Conservation (phyloP, 768 basidiomycete species). For the Gloeostereum incarnatum region DNA sequence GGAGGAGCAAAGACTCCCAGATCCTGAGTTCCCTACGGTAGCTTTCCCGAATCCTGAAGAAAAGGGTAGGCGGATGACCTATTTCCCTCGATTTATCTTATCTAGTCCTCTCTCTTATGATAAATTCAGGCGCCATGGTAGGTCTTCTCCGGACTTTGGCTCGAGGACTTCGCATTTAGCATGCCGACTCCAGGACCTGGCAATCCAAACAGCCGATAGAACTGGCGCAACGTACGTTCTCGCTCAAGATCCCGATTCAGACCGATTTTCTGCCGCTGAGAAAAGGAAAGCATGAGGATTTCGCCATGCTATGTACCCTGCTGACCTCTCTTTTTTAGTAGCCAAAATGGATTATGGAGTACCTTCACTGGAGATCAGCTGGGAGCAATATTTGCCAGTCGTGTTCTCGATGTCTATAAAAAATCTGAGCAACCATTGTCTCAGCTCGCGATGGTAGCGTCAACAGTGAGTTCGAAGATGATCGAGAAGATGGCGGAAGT, state of each 20-base stretch:
- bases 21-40: constrained; percentile 84
- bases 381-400: constrained; percentile 41
- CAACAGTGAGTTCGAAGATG: constrained; percentile 90
- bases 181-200: constrained; percentile 45
- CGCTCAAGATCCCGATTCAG: constrained; percentile 87
- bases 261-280: constrained; percentile 75
- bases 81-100: constrained; percentile 1
- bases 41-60: constrained; percentile 88
- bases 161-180: not conserved
- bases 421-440: constrained; percentile 32
- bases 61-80: constrained; percentile 40
- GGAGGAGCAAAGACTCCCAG: constrained; percentile 58
- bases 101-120: not conserved
- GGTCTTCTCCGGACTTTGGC: constrained; percentile 5
- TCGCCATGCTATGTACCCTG: constrained; percentile 2
- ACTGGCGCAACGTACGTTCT: constrained; percentile 55
- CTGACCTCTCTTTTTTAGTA: constrained; percentile 11
- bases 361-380: constrained; percentile 83
- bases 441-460: constrained; percentile 78
- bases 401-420: constrained; percentile 31
- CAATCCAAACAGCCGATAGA: constrained; percentile 50
- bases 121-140: constrained; percentile 37
- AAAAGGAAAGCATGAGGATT: constrained; percentile 34
- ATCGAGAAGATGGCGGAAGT: constrained; percentile 60
- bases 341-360: constrained; percentile 49